Evolutionary conservation across 2,329 filamentous ascomycete species (phyloP).

Genomic region (Bipolaris oryzae): DNA sequence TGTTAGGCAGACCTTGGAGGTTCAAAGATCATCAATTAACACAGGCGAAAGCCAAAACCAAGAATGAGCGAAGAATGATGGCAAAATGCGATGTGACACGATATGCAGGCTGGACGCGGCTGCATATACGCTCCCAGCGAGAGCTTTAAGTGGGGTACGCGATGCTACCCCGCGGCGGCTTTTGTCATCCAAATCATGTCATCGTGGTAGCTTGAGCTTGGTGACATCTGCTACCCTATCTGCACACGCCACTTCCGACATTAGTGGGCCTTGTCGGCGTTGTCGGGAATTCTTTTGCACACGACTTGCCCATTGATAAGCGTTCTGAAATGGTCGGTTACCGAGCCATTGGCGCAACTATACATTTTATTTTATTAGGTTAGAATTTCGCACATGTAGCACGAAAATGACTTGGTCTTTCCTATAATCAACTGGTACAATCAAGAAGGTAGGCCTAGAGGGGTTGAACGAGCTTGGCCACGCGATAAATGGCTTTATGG

Average conservation of each 20-base stretch:
- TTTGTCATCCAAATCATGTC: constrained; percentile 14
- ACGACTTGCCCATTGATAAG: no score
- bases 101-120: constrained; percentile 1
- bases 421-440: no score
- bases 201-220: background rate
- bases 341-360: no score
- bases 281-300: background rate
- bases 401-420: no score
- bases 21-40: constrained; percentile 4
- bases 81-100: background rate
- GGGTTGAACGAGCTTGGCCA: no score
- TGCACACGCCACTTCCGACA: background rate
- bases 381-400: no score
- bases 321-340: no score
- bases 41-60: background rate
- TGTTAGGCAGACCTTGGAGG: background rate
- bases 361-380: no score
- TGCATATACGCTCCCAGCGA: background rate
- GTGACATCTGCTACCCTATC: background rate
- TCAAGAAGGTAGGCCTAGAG: no score
- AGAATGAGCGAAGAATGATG: background rate
- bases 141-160: constrained; percentile 12
- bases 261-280: background rate
- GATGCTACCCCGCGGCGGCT: constrained; percentile 14
- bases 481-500: no score